Evolutionary conservation across 176 grass and related monocot species (phyloP), one percentile per base, ranked within the genome.

Genomic region (Eremochloa ophiuroides): DNA sequence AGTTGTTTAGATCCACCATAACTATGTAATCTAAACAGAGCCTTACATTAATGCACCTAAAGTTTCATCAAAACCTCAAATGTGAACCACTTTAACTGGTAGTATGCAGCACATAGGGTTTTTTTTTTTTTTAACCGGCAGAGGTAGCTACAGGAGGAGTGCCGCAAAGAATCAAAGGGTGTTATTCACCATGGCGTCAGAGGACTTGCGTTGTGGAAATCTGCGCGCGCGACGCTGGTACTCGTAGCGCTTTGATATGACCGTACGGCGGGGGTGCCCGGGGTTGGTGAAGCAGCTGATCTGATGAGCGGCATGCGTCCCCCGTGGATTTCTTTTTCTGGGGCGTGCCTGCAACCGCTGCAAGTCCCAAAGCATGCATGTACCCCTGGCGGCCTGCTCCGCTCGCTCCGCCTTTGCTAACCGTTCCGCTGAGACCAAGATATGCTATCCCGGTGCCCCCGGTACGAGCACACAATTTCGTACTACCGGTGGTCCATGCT

Each of bases 261-360:
- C 86, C 22, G 86, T 44, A 66, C 80, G 68, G 60, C n/a, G 48
- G 67, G 74, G 43, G n/a, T n/a, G n/a, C n/a, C n/a, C n/a, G 28
- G 44, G 3, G 25, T 23, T 30, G 16, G 34, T 0, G 56, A 16
- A 13, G 14, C 58, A 75, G 22, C 62, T 3, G 53, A 63, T 23
- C 0, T 3, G 53, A 63, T 23, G 0, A 15, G 15, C 76, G 43
- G 80, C 80, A 87, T 82, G 80, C 44, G 66, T 73, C 67, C 80
- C 68, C 60, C 74, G 58, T 83, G 67, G 74, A 73, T 83, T 83
- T 59, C 46, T 73, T 73, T 88, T 73, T 35, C 80, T 73, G 74
- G 59, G n/a, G 76, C 75, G 34, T 48, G 80, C 86, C 73, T 77
- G 80, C 74, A 11, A 4, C 27, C 22, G 73, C 59, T 63, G 59